These are phyloP conservation scores for Cladosporium sp. DNA, from an alignment of 2,329 filamentous ascomycete species.

Conservation along the genomic window DNA sequence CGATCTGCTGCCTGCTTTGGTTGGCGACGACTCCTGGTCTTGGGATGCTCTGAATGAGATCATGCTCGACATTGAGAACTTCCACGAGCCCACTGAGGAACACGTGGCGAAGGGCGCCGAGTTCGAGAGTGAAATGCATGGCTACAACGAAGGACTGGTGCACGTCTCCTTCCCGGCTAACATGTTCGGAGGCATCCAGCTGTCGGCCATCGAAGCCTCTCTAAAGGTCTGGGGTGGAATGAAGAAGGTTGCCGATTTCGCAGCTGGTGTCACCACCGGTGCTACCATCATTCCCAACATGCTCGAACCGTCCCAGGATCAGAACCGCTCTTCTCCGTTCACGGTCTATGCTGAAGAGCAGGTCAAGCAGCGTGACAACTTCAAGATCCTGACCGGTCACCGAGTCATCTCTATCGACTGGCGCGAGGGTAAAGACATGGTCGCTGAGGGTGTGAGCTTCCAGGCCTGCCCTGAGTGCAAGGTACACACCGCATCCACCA, in stretches of 20 bases:
- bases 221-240: slow-evolving; percentile 20
- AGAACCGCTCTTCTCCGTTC: slow-evolving; percentile 26
- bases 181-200: slow-evolving; percentile 25
- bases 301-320: slow-evolving; percentile 20
- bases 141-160: slow-evolving; percentile 17
- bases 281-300: slow-evolving; percentile 26
- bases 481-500: slow-evolving; percentile 13
- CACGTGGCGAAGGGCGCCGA: slow-evolving; percentile 21
- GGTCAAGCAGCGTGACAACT: slow-evolving; percentile 21
- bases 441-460: slow-evolving; percentile 21
- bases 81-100: slow-evolving; percentile 18
- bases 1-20: slow-evolving; percentile 26
- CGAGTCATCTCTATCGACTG: slow-evolving; percentile 24
- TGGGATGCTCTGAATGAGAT: slow-evolving; percentile 24
- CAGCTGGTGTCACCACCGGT: slow-evolving; percentile 21
- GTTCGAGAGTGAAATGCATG: slow-evolving; percentile 16
- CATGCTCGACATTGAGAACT: slow-evolving; percentile 25
- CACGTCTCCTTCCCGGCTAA: slow-evolving; percentile 22
- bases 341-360: slow-evolving; percentile 24
- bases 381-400: slow-evolving; percentile 24
- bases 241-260: slow-evolving; percentile 20
- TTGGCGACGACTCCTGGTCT: slow-evolving; percentile 24
- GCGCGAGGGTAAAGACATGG: slow-evolving; percentile 12
- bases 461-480: slow-evolving; percentile 17
- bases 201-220: slow-evolving; percentile 22